phyloP scores from a whole-genome alignment of 768 basidiomycete genomes.

The Gyrodon lividus region DNA sequence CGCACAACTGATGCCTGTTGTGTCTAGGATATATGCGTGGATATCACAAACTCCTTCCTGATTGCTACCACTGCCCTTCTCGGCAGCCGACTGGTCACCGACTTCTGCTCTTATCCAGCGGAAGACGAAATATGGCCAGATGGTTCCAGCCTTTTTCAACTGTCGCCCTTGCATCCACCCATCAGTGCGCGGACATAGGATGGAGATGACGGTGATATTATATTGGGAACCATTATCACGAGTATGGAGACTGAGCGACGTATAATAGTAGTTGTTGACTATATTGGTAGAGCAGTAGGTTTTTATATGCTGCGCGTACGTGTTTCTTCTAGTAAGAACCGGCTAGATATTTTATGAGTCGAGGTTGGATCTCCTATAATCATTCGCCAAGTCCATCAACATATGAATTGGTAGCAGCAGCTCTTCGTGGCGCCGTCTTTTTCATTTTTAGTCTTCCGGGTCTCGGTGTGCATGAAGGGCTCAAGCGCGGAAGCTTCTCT shows the following conservation, averaged over 20 bases:
- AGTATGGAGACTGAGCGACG: background rate
- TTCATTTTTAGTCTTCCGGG: conserved; percentile 29
- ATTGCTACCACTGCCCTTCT: conserved; percentile 2
- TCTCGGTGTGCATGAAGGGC: conserved; percentile 22
- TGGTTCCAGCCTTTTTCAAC: background rate
- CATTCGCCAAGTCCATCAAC: no score
- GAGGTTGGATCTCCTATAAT: no score
- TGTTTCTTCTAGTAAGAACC: no score
- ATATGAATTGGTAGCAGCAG: conserved; percentile 15
- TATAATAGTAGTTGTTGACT: no score
- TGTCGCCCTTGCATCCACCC: background rate
- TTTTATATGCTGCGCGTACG: no score
- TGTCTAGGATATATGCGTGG: conserved; percentile 2
- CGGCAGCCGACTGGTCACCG: conserved; percentile 5
- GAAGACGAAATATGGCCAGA: background rate
- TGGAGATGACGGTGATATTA: background rate
- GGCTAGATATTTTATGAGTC: no score
- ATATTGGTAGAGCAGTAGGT: no score
- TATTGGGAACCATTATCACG: background rate
- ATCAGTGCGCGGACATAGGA: background rate
- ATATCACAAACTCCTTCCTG: conserved; percentile 5
- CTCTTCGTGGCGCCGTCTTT: conserved; percentile 27
- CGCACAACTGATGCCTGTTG: background rate
- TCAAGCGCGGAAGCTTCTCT: conserved; percentile 31
- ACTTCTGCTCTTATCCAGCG: conserved; percentile 4